Conservation (phyloP, 2,329 filamentous ascomycete species). For the Aureobasidium musti region DNA sequence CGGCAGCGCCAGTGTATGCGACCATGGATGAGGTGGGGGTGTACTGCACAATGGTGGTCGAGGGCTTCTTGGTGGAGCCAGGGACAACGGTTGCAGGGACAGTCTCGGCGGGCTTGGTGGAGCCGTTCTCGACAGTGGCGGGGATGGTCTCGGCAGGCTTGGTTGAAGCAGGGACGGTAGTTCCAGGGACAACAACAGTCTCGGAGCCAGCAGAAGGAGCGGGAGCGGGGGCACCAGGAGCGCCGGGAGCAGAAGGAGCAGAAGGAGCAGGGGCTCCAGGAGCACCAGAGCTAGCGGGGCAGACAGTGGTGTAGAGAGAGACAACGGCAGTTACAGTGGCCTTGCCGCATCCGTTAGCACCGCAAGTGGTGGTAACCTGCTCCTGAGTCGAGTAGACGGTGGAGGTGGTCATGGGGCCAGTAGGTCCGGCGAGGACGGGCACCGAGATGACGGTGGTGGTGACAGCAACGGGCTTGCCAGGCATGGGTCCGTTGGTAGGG, state of each 20-base stretch:
- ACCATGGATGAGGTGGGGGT: slow-evolving; percentile 5
- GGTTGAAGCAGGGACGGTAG: background rate
- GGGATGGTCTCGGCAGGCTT: background rate
- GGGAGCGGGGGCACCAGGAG: background rate
- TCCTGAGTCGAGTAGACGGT: slow-evolving; percentile 15
- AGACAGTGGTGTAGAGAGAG: slow-evolving; percentile 28
- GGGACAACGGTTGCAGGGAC: background rate
- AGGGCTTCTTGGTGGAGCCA: background rate
- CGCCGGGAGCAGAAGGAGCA: background rate
- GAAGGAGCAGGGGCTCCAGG: background rate
- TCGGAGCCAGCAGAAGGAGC: background rate
- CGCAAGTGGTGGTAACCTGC: slow-evolving; percentile 13
- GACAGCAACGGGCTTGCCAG: background rate
- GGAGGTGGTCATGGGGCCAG: slow-evolving; percentile 3
- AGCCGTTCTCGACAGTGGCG: background rate
- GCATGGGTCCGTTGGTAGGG: background rate
- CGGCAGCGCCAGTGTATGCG: slow-evolving; percentile 26
- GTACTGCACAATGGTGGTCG: slow-evolving; percentile 12
- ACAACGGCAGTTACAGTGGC: slow-evolving; percentile 26
- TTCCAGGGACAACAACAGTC: background rate
- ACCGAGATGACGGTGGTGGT: slow-evolving; percentile 7
- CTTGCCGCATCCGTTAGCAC: slow-evolving; percentile 27
- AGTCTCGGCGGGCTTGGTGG: slow-evolving; percentile 5
- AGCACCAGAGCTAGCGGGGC: slow-evolving; percentile 19
- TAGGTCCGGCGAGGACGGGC: background rate